These are phyloP conservation scores for Salicornia ramosissima DNA, from an alignment of 148 eudicot genomes.

Conservation along the genomic window DNA sequence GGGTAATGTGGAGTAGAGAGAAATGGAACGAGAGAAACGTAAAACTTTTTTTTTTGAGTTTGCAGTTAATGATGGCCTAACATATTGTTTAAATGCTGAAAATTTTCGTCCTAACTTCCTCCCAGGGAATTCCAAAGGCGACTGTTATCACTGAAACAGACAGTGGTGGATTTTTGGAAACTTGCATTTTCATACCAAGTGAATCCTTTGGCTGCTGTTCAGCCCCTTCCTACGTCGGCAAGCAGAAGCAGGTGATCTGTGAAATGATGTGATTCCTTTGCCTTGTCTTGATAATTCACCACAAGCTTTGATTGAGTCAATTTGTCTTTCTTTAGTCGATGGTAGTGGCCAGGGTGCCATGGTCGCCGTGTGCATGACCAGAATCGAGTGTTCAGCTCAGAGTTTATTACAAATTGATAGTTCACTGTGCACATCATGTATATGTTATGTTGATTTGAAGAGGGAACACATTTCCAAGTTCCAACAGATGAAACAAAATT, in stretches of 20 bases:
- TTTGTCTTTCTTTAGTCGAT: background rate
- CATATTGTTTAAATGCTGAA: too few relatives aligned
- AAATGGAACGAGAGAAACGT: too few relatives aligned
- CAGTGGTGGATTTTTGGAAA: constrained; percentile 70
- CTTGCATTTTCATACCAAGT: constrained; percentile 98
- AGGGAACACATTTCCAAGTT: too few relatives aligned
- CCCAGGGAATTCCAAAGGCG: constrained; percentile 45
- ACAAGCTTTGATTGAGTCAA: background rate
- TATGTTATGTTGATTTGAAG: background rate
- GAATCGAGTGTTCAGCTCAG: background rate
- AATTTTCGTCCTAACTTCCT: too few relatives aligned
- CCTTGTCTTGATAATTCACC: background rate
- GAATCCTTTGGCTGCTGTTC: constrained; percentile 93
- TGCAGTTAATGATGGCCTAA: background rate
- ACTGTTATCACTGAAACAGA: constrained; percentile 49
- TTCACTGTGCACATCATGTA: too few relatives aligned
- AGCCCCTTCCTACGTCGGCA: constrained; percentile 48
- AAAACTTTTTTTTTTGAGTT: too few relatives aligned
- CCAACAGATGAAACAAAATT: too few relatives aligned
- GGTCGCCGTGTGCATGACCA: background rate
- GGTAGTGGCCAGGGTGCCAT: background rate
- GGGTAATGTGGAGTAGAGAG: too few relatives aligned
- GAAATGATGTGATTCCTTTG: too few relatives aligned
- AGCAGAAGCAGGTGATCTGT: constrained; percentile 23
- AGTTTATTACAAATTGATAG: background rate